Evolutionary conservation across 2,329 filamentous ascomycete species (phyloP).

Genomic region (Fusarium sp.): DNA sequence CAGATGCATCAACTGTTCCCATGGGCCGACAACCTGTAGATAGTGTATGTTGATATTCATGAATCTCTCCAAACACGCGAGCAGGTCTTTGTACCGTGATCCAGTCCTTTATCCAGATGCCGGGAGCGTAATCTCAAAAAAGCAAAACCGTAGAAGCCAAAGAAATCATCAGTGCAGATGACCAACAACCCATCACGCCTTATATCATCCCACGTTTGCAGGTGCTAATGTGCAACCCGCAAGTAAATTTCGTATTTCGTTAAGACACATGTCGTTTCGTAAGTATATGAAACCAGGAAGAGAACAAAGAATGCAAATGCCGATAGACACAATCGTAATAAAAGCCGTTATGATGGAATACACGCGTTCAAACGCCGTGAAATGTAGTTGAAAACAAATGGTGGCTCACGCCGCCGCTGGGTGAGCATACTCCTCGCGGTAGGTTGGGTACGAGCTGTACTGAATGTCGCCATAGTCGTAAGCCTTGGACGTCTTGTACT

Average conservation of each 20-base stretch:
- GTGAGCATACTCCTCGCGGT: conserved; percentile 40
- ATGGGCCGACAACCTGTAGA: conserved; percentile 19
- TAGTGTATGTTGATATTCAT: conserved; percentile 3
- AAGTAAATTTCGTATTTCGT: conserved; percentile 47
- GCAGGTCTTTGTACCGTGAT: conserved; percentile 37
- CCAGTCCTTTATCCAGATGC: conserved; percentile 31
- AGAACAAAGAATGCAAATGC: conserved; percentile 35
- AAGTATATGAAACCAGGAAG: conserved; percentile 42
- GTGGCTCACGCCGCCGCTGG: conserved; percentile 21
- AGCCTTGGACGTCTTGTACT: conserved; percentile 50
- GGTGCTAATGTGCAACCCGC: conserved; percentile 37
- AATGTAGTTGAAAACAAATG: conserved; percentile 36
- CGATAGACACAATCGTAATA: conserved; percentile 26
- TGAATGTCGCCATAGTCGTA: conserved; percentile 48
- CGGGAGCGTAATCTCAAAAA: conserved; percentile 30
- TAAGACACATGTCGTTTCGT: conserved; percentile 50
- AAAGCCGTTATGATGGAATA: conserved; percentile 40
- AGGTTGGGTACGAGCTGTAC: conserved; percentile 46
- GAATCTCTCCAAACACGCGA: conserved; percentile 25
- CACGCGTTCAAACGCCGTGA: conserved; percentile 43
- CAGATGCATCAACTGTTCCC: conserved; percentile 15
- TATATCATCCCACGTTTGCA: conserved; percentile 44
- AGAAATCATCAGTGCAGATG: conserved; percentile 24
- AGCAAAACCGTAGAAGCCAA: conserved; percentile 7
- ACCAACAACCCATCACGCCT: conserved; percentile 36